A percentile compares a stretch with the other conserved stretches of the same genome.
Conservation (phyloP, 2,329 filamentous ascomycete genomes). For the Calonectria pseudoturangicola region DNA sequence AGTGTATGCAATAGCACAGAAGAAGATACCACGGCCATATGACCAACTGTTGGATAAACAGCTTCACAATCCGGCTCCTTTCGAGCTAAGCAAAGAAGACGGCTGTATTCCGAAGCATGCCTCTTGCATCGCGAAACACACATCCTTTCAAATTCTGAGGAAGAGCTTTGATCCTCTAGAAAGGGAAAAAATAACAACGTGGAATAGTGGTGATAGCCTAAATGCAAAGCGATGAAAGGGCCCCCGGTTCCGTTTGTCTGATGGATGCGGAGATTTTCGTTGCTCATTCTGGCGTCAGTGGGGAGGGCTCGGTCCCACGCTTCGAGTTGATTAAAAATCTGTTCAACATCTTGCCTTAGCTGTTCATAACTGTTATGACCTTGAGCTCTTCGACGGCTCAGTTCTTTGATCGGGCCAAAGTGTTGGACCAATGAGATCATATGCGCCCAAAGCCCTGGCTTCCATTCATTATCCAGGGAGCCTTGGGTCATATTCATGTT, state of each 20-base stretch:
- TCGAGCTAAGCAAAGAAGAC: background rate
- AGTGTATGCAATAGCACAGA: background rate
- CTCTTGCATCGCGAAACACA: conserved; percentile 2
- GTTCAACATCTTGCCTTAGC: background rate
- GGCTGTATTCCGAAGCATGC: conserved; percentile 7
- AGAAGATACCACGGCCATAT: conserved; percentile 8
- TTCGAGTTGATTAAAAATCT: background rate
- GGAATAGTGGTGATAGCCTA: conserved; percentile 10
- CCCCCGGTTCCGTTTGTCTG: background rate
- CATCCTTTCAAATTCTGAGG: background rate
- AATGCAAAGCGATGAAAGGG: background rate
- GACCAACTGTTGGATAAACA: conserved; percentile 6
- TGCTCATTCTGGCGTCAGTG: background rate
- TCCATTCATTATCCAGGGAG: background rate
- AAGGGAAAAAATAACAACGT: conserved; percentile 3
- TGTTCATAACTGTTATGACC: background rate
- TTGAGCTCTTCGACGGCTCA: background rate
- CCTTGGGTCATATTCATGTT: background rate
- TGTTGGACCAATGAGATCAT: conserved; percentile 13
- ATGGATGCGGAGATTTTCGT: background rate
- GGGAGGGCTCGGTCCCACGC: background rate
- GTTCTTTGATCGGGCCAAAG: conserved; percentile 9
- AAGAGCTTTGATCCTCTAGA: background rate
- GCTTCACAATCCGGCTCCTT: conserved; percentile 2
- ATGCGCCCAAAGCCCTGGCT: conserved; percentile 10